These are phyloP conservation scores for Fusarium sp. DNA, from an alignment of 2,329 filamentous ascomycete genomes.

Conservation along the genomic window DNA sequence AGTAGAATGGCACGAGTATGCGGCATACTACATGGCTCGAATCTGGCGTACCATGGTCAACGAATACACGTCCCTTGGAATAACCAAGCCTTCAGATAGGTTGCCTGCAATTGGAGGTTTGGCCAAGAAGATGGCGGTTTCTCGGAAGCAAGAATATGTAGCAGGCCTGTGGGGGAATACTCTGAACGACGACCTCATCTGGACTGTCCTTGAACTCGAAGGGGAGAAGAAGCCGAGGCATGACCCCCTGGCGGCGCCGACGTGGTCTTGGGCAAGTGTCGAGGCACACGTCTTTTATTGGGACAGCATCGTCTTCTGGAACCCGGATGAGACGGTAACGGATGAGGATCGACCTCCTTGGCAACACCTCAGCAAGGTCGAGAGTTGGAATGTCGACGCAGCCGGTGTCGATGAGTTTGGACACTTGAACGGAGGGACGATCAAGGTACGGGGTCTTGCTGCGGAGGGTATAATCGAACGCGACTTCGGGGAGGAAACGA, in stretches of 20 bases:
- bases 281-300: slow-evolving; percentile 5
- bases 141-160: slow-evolving; percentile 1
- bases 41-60: slow-evolving; percentile 17
- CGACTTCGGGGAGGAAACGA: background rate
- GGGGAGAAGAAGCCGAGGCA: background rate
- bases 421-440: background rate
- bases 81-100: slow-evolving; percentile 8
- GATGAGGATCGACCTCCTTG: slow-evolving; percentile 10
- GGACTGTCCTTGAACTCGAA: background rate
- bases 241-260: background rate
- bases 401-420: slow-evolving; percentile 13
- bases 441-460: slow-evolving; percentile 3
- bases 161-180: slow-evolving; percentile 14
- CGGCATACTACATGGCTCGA: slow-evolving; percentile 2
- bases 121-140: background rate
- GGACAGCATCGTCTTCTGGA: slow-evolving; percentile 1
- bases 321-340: background rate
- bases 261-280: slow-evolving; percentile 15
- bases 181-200: slow-evolving; percentile 10
- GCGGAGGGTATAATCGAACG: background rate
- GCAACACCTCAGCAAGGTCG: slow-evolving; percentile 1
- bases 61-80: background rate
- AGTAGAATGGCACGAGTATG: slow-evolving; percentile 2
- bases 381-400: slow-evolving; percentile 2
- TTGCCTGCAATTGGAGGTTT: slow-evolving; percentile 11